Evolutionary conservation across 768 basidiomycete genomes (phyloP).

Genomic region (Tulasnella sp.): DNA sequence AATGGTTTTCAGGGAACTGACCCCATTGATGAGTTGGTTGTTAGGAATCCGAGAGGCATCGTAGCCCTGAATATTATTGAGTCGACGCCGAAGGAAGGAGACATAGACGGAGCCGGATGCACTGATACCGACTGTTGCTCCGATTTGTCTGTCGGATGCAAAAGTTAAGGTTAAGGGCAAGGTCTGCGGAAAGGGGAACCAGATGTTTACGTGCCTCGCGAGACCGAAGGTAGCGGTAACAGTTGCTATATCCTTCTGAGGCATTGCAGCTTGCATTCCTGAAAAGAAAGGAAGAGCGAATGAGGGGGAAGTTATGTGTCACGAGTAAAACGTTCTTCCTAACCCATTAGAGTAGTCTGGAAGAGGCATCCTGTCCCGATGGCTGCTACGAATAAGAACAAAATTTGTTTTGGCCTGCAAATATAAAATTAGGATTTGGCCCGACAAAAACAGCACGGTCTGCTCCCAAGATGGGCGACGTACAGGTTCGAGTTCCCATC

Average conservation of each 20-base stretch:
- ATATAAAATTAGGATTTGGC: not conserved
- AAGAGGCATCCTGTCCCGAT: slow-evolving; percentile 60
- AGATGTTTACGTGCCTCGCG: slow-evolving; percentile 29
- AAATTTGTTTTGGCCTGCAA: slow-evolving; percentile 49
- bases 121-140: slow-evolving; percentile 29
- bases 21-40: slow-evolving; percentile 16
- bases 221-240: slow-evolving; percentile 26
- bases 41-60: not conserved
- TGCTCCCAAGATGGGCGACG: not conserved
- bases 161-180: not conserved
- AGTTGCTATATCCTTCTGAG: slow-evolving; percentile 27
- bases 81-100: slow-evolving; percentile 17
- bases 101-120: slow-evolving; percentile 28
- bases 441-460: not conserved
- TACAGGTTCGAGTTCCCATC: slow-evolving; percentile 40
- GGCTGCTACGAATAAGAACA: slow-evolving; percentile 59
- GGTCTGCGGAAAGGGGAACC: not conserved
- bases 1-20: not conserved
- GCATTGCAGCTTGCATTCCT: slow-evolving; percentile 29
- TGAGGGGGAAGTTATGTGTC: not conserved
- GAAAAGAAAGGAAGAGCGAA: slow-evolving; percentile 16
- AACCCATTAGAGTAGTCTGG: slow-evolving; percentile 29
- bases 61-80: slow-evolving; percentile 22
- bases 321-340: not conserved
- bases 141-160: slow-evolving; percentile 2